Percentiles rank a stretch among this genome's conserved stretches.
These are phyloP conservation scores for Umbilicaria muhlenbergii DNA, from an alignment of 495 filamentous ascomycete species.

Conservation along the genomic window DNA sequence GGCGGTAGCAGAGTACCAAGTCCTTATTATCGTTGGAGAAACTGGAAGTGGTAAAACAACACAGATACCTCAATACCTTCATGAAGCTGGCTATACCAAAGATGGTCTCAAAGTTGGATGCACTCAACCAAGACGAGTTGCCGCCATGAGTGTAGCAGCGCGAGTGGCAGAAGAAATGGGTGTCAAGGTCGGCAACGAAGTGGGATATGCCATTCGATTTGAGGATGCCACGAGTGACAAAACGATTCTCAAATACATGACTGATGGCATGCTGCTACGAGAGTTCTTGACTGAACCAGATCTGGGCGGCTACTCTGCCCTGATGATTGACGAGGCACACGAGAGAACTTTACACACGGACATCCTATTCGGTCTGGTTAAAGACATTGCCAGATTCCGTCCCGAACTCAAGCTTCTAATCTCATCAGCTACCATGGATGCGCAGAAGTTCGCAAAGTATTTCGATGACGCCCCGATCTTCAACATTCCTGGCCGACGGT, in stretches of 20 bases:
- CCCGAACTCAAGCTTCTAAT: slow-evolving; percentile 87
- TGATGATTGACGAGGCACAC: slow-evolving; percentile 98
- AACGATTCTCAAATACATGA: slow-evolving; percentile 94
- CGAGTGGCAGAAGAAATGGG: slow-evolving; percentile 90
- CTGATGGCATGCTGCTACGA: slow-evolving; percentile 88
- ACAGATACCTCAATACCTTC: slow-evolving; percentile 75
- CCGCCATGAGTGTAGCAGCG: slow-evolving; percentile 80
- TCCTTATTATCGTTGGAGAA: slow-evolving; percentile 75
- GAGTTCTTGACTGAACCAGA: slow-evolving; percentile 87
- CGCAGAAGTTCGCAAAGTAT: slow-evolving; percentile 81
- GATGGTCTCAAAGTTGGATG: slow-evolving; percentile 41
- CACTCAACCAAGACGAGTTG: slow-evolving; percentile 70
- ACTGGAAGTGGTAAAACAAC: slow-evolving; percentile 89
- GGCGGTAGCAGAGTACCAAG: slow-evolving; percentile 57
- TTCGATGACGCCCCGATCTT: slow-evolving; percentile 95
- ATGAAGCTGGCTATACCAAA: slow-evolving; percentile 78
- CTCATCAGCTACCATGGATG: slow-evolving; percentile 90
- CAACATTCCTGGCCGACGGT: slow-evolving; percentile 83
- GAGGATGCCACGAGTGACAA: slow-evolving; percentile 90
- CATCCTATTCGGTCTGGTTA: slow-evolving; percentile 78
- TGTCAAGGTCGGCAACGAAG: slow-evolving; percentile 80
- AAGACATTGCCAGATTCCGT: slow-evolving; percentile 75
- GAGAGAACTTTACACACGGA: slow-evolving; percentile 86
- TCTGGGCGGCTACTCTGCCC: slow-evolving; percentile 63
- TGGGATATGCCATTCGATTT: slow-evolving; percentile 92